These are phyloP conservation scores for Corrigiola litoralis DNA, from an alignment of 179 eudicot species.

Conservation along the genomic window DNA sequence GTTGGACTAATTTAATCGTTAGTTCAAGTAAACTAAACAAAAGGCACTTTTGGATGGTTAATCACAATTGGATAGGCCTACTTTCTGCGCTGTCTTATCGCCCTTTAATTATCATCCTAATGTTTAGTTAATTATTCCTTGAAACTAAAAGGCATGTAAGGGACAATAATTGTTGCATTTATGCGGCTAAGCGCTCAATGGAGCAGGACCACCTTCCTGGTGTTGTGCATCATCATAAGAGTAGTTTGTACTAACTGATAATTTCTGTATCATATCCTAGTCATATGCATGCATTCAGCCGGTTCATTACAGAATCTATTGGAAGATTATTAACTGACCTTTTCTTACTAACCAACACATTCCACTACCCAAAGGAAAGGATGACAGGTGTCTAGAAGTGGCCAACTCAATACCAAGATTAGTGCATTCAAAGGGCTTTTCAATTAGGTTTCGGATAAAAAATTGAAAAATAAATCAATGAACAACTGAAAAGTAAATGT, in stretches of 20 bases:
- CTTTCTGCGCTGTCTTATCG: slow-evolving; percentile 22
- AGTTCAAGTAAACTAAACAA: slow-evolving; percentile 8
- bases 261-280: slow-evolving; percentile 1
- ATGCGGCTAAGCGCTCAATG: slow-evolving; percentile 22
- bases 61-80: slow-evolving; percentile 19
- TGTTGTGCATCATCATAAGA: neutral
- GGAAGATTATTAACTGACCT: neutral
- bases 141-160: neutral
- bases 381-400: neutral
- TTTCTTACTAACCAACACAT: neutral
- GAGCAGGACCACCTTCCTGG: neutral
- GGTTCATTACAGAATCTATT: neutral
- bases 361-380: neutral
- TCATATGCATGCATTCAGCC: slow-evolving; percentile 5
- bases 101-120: neutral
- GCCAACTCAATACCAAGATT: neutral
- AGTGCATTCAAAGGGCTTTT: too few relatives aligned
- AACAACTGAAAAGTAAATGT: too few relatives aligned
- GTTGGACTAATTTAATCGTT: neutral
- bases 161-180: slow-evolving; percentile 1
- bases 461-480: too few relatives aligned
- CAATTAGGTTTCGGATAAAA: too few relatives aligned
- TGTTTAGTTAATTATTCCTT: neutral
- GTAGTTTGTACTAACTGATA: neutral
- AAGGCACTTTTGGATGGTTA: slow-evolving; percentile 10